These are phyloP conservation scores for Hypholoma fasciculare DNA, from an alignment of 768 basidiomycete species.

Conservation along the genomic window DNA sequence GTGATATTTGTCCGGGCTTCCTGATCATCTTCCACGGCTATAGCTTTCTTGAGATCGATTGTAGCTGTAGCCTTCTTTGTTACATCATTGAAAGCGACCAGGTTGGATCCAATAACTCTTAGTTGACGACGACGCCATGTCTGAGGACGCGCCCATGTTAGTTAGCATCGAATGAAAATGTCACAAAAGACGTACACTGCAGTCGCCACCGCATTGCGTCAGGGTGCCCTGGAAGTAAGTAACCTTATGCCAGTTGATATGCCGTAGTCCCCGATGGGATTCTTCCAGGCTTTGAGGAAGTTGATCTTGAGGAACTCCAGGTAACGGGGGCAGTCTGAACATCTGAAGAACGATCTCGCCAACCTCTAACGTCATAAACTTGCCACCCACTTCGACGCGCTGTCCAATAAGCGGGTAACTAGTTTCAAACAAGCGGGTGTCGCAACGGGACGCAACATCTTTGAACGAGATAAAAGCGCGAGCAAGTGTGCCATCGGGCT, in stretches of 20 bases:
- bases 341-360: conserved; percentile 90
- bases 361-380: conserved; percentile 66
- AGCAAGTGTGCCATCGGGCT: conserved; percentile 85
- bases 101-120: conserved; percentile 80
- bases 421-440: conserved; percentile 83
- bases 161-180: conserved; percentile 1
- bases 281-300: conserved; percentile 94
- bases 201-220: conserved; percentile 94
- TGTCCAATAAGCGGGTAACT: conserved; percentile 82
- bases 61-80: conserved; percentile 88
- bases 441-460: conserved; percentile 80
- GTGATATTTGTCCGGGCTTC: conserved; percentile 47
- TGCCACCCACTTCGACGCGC: conserved; percentile 54
- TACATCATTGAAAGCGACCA: conserved; percentile 91
- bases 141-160: conserved; percentile 34
- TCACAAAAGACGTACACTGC: conserved; percentile 57
- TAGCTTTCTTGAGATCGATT: conserved; percentile 88
- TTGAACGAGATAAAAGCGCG: conserved; percentile 89
- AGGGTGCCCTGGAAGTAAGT: conserved; percentile 92
- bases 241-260: conserved; percentile 92
- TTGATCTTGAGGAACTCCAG: conserved; percentile 75
- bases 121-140: conserved; percentile 83
- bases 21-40: conserved; percentile 76
- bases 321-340: conserved; percentile 86
- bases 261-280: conserved; percentile 82